Evolutionary conservation across 768 basidiomycete species (phyloP), one percentile per base, ranked within the genome.

Genomic region (Lepiota subincarnata): DNA sequence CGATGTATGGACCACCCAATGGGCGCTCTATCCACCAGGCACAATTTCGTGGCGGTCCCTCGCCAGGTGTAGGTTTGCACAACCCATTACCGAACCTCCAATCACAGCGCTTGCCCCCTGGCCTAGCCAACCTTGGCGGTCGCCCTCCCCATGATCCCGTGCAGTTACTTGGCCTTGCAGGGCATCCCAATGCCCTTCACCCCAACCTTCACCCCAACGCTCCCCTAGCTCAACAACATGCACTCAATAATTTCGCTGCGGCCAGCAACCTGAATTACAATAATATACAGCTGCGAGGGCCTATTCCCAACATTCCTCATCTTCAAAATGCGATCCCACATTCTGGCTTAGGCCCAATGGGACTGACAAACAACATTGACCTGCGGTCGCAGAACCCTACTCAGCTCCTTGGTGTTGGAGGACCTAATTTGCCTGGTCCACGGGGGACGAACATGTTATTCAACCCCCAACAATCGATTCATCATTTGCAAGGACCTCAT

Each of bases 101-200:
- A 37, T 75, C 76, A 52, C 86, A 86, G 62, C 80, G 87, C 39
- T 69, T 92, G 31, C 89, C 89, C 11, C 88, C 88, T 13, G 89
- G 89, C 28, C 72, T 92, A 36, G 89, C 89, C 11, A 90, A 90
- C 61, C 78, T 92, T 16, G 90, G 89, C 24, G 88, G 81, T 39
- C 83, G 89, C 6, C 89, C 88, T 19, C 89, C 89, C 2, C 88
- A 89, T 59, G 89, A 91, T 47, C 81, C 86, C 18, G 75, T 77
- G 7, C 89, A 87, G 59, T 85, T 84, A 60, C 62, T 80, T 22
- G 77, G 81, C 24, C 69, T 82, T 61, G 69, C 74, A 47, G 73
- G 73, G 16, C 64, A 75, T 53, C 69, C 72, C 19, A 70, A 77
- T 37, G 73, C 72, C 16, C 62, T 81, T 36, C 81, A 80, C 57